A percentile compares a stretch with the other conserved stretches of the same genome.
Evolutionary conservation across 768 basidiomycete species (phyloP).

Genomic region (Boletus sensibilis): DNA sequence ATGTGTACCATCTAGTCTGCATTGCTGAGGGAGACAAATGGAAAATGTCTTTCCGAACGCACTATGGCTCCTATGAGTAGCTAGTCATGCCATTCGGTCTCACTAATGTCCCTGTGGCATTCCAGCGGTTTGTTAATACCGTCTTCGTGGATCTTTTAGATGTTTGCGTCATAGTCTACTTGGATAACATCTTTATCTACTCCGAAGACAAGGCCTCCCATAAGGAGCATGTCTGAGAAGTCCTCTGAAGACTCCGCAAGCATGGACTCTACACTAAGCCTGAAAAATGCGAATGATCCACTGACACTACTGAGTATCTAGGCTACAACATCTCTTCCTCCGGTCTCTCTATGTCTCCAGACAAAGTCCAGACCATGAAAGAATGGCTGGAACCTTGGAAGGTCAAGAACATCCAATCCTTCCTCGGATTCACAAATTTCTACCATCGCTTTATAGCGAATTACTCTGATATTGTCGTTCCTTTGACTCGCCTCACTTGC

Average conservation of each 20-base stretch:
- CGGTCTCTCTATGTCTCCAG: neutral
- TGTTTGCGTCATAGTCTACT: too few species aligned
- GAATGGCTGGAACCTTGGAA: neutral
- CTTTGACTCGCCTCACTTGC: neutral
- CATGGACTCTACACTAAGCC: neutral
- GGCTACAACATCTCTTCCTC: neutral
- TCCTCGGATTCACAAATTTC: neutral
- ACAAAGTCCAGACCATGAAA: neutral
- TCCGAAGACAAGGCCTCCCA: neutral
- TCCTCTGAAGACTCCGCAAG: neutral
- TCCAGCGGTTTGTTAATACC: too few species aligned
- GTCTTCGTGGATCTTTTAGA: too few species aligned
- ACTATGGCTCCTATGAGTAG: neutral
- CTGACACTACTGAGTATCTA: neutral
- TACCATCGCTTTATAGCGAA: neutral
- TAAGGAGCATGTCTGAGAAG: neutral
- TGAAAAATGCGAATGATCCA: neutral
- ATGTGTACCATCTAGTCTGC: too few species aligned
- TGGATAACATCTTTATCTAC: too few species aligned
- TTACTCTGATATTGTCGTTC: neutral
- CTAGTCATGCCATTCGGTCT: too few species aligned
- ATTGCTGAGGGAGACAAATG: neutral
- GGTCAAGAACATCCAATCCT: neutral
- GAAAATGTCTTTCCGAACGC: neutral
- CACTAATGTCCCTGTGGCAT: too few species aligned